These are phyloP conservation scores for Penicillium coprophilum DNA, from an alignment of 495 filamentous ascomycete genomes.

Conservation along the genomic window DNA sequence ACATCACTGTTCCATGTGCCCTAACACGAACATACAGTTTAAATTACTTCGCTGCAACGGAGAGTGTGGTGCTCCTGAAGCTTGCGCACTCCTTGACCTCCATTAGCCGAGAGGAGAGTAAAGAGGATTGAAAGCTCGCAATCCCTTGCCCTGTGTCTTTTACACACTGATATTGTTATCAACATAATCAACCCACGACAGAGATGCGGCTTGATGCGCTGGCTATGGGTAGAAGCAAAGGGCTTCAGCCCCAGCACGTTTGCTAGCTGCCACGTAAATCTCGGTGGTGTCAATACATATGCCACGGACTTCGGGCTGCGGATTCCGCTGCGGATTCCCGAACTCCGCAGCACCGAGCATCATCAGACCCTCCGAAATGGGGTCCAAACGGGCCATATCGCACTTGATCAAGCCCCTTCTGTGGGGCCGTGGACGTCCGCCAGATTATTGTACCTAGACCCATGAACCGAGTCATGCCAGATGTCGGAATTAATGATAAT, in stretches of 20 bases:
- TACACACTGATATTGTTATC: slow-evolving; percentile 4
- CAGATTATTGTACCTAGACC: background rate
- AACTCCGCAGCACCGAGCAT: background rate
- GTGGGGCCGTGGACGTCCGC: background rate
- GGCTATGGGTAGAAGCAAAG: background rate
- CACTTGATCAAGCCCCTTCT: background rate
- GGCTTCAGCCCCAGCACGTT: background rate
- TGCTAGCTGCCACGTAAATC: background rate
- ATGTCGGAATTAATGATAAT: slow-evolving; percentile 6
- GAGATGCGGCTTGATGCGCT: background rate
- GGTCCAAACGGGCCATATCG: background rate
- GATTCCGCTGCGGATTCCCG: background rate
- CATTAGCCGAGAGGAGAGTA: slow-evolving; percentile 42
- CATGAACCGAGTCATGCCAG: slow-evolving; percentile 2
- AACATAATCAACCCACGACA: background rate
- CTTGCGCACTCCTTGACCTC: slow-evolving; percentile 55
- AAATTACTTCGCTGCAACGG: slow-evolving; percentile 95
- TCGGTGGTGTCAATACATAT: background rate
- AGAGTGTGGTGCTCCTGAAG: slow-evolving; percentile 90
- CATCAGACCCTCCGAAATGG: background rate
- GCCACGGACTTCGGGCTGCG: background rate
- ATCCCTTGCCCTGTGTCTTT: background rate
- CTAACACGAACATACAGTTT: slow-evolving; percentile 42
- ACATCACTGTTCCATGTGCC: background rate
- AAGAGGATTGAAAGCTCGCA: slow-evolving; percentile 35